These are phyloP conservation scores for Hibiscus tridactylites DNA, from an alignment of 345 rosid species.

Conservation along the genomic window DNA sequence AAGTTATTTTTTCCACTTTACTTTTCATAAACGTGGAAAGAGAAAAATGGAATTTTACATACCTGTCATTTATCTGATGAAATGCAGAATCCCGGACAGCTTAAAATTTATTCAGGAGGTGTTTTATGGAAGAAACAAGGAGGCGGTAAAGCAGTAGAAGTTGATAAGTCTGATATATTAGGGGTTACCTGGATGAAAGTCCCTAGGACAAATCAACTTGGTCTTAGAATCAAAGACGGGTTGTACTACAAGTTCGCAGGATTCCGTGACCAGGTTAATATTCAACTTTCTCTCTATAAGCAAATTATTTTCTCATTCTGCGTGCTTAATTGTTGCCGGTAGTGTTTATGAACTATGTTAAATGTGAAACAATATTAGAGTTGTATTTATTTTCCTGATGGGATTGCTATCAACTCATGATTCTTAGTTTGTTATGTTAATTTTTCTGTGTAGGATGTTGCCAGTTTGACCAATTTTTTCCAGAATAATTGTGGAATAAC, in stretches of 20 bases:
- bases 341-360: not conserved
- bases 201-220: constrained; percentile 75
- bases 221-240: constrained; percentile 70
- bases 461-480: constrained; percentile 65
- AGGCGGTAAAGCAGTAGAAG: constrained; percentile 95
- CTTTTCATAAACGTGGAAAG: not conserved
- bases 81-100: constrained; percentile 79
- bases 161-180: constrained; percentile 66
- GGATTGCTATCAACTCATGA: not conserved
- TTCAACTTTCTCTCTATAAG: not conserved
- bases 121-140: constrained; percentile 95
- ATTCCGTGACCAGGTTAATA: constrained; percentile 73
- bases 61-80: not conserved
- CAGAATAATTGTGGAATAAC: constrained; percentile 60
- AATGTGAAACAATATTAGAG: not conserved
- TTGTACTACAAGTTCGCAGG: constrained; percentile 79
- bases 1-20: not conserved
- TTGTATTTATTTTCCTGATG: too few relatives aligned
- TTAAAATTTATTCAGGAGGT: constrained; percentile 65
- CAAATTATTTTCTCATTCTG: not conserved
- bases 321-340: not conserved
- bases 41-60: not conserved
- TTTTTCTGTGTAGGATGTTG: constrained; percentile 53
- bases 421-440: not conserved
- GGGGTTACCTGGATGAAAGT: constrained; percentile 87